A percentile compares a stretch with the other conserved stretches of the same genome.
These are phyloP conservation scores for Sclerotinia nivalis DNA, from an alignment of 2,329 filamentous ascomycete species.

Conservation along the genomic window DNA sequence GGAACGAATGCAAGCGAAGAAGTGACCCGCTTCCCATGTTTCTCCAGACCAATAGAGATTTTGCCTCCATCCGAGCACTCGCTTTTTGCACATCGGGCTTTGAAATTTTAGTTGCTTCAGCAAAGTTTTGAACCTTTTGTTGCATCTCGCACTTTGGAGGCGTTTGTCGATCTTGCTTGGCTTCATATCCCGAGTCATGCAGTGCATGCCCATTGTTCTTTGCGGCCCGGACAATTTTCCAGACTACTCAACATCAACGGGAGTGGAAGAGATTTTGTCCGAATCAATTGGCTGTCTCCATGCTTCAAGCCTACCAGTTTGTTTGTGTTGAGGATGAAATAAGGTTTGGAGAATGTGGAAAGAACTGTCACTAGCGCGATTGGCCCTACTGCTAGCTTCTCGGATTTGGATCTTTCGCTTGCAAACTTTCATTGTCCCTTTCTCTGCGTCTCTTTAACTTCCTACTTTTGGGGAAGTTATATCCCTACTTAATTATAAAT, in stretches of 20 bases:
- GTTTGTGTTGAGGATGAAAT: background rate
- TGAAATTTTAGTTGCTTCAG: background rate
- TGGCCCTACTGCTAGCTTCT: background rate
- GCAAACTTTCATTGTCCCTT: background rate
- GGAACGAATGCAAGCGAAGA: background rate
- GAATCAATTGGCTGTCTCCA: background rate
- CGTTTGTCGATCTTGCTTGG: constrained; percentile 2
- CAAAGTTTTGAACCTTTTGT: background rate
- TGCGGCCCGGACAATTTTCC: background rate
- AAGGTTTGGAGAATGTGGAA: constrained; percentile 3
- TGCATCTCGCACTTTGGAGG: constrained; percentile 3
- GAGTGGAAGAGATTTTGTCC: background rate
- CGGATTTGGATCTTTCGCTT: background rate
- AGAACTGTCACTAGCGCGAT: background rate
- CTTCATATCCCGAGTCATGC: constrained; percentile 3
- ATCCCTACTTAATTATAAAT: background rate
- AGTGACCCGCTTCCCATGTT: too few species aligned
- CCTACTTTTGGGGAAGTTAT: background rate
- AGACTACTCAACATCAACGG: background rate
- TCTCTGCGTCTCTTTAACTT: background rate
- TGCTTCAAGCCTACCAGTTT: background rate
- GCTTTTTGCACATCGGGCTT: background rate
- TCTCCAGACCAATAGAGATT: background rate
- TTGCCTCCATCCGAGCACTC: too few species aligned
- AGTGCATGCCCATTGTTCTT: background rate